These are phyloP conservation scores for Aspergillus ostianus DNA, from an alignment of 495 filamentous ascomycete genomes.

Conservation along the genomic window DNA sequence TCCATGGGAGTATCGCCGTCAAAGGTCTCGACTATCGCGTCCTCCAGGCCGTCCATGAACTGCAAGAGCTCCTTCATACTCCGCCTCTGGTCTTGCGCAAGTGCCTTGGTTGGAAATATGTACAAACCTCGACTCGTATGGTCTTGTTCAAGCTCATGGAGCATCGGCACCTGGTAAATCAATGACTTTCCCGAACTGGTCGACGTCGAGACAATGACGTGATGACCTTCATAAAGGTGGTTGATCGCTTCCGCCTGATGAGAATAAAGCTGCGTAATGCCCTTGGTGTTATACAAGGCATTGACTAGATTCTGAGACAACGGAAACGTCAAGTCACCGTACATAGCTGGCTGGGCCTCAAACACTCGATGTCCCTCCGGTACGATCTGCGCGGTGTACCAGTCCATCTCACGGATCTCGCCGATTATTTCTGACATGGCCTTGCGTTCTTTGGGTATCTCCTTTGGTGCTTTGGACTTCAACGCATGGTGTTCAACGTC, in stretches of 20 bases:
- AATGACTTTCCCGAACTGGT: constrained; percentile 96
- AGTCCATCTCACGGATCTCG: constrained; percentile 76
- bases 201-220: constrained; percentile 92
- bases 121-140: constrained; percentile 83
- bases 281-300: constrained; percentile 84
- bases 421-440: constrained; percentile 79
- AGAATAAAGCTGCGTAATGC: constrained; percentile 84
- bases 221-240: constrained; percentile 72
- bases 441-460: constrained; percentile 81
- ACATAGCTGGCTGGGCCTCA: constrained; percentile 78
- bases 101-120: constrained; percentile 96
- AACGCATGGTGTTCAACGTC: constrained; percentile 50
- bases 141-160: constrained; percentile 83
- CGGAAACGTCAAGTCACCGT: constrained; percentile 80
- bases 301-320: constrained; percentile 91
- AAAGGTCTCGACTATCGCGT: constrained; percentile 83
- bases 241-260: constrained; percentile 98
- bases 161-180: constrained; percentile 92
- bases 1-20: constrained; percentile 91
- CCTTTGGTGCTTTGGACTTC: constrained; percentile 46
- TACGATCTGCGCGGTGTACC: constrained; percentile 92
- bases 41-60: constrained; percentile 75
- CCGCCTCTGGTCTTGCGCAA: constrained; percentile 91
- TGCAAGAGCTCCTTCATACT: constrained; percentile 81
- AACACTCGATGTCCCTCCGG: constrained; percentile 92